A percentile compares a stretch with the other conserved stretches of the same genome.
Conservation (phyloP, 306 rosid species). For the Cyamopsis tetragonoloba region DNA sequence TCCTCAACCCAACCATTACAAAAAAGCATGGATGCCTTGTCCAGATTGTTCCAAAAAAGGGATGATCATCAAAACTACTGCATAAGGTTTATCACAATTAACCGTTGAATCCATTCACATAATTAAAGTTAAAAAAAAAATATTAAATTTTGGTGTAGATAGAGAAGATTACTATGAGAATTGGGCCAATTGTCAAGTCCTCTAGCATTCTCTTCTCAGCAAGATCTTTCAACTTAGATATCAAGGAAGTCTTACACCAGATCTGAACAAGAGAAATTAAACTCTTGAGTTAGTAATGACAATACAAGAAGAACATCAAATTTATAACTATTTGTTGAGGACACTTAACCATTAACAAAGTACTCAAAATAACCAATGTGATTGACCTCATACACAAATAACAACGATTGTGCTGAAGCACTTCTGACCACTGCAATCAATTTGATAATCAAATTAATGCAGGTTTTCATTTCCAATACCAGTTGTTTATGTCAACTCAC, state of each 20-base stretch:
- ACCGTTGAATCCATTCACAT: not conserved
- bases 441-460: too few relatives aligned
- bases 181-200: constrained; percentile 89
- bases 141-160: too few relatives aligned
- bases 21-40: not conserved
- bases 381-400: constrained; percentile 91
- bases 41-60: not conserved
- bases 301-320: not conserved
- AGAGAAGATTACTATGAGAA: constrained; percentile 57
- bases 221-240: constrained; percentile 77
- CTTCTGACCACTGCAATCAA: constrained; percentile 98
- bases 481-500: too few relatives aligned
- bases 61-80: not conserved
- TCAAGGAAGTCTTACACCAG: constrained; percentile 65
- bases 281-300: constrained; percentile 16
- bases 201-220: constrained; percentile 83
- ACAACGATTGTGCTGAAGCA: constrained; percentile 90
- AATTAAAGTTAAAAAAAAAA: not conserved
- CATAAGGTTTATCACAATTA: not conserved
- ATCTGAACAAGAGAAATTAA: constrained; percentile 50
- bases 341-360: not conserved
- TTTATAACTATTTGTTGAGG: not conserved
- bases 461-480: too few relatives aligned
- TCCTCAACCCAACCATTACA: not conserved
- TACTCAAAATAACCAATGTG: constrained; percentile 8